Percentiles rank a stretch among this genome's conserved stretches.
phyloP scores from a whole-genome alignment of 1,284 basidiomycete species.

The Pseudozyma pruni region DNA sequence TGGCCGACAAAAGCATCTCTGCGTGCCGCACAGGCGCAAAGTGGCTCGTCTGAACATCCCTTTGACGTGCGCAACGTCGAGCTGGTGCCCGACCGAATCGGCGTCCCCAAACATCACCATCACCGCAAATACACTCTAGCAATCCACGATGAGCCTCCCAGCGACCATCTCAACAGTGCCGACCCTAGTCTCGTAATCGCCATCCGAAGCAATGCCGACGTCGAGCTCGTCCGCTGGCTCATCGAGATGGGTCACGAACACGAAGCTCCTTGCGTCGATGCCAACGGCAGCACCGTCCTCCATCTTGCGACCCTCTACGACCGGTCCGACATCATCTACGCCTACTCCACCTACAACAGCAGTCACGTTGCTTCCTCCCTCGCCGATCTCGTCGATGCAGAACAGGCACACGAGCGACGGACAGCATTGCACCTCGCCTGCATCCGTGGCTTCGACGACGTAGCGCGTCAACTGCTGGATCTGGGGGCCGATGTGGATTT shows the following conservation, averaged over 20 bases:
- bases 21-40: conserved; percentile 34
- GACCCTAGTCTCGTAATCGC: conserved; percentile 52
- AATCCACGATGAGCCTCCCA: conserved; percentile 17
- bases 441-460: conserved; percentile 85
- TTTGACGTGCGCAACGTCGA: conserved; percentile 51
- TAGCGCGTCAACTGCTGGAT: conserved; percentile 89
- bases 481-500: conserved; percentile 86
- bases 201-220: conserved; percentile 45
- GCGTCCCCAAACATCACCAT: conserved; percentile 15
- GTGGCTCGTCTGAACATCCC: conserved; percentile 25
- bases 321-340: conserved; percentile 50
- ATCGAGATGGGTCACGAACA: conserved; percentile 61
- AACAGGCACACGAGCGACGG: conserved; percentile 71
- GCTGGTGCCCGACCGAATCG: conserved; percentile 2
- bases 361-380: conserved; percentile 29
- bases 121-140: conserved; percentile 38
- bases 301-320: conserved; percentile 52
- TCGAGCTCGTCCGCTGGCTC: conserved; percentile 59
- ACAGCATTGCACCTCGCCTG: conserved; percentile 89
- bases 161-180: not conserved
- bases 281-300: conserved; percentile 42
- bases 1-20: conserved; percentile 22
- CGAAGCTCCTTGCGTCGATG: conserved; percentile 32
- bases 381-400: conserved; percentile 31
- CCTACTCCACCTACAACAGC: conserved; percentile 34